Percentiles rank a stretch among this genome's conserved stretches.
Conservation (phyloP, 768 basidiomycete species). For the Tulasnella sp. region DNA sequence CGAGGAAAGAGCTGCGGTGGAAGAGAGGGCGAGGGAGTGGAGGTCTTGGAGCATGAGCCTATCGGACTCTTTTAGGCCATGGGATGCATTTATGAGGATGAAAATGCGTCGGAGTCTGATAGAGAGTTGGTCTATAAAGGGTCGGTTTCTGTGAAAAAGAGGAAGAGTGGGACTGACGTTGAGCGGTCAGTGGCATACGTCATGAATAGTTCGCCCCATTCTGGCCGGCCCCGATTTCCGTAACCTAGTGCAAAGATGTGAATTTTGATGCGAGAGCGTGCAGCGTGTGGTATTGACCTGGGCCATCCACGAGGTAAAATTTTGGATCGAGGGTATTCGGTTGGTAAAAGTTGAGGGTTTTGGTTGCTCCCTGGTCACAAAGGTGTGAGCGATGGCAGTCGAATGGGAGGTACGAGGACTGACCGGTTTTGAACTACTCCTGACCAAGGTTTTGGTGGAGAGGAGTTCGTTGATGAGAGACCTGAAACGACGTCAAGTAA, state of each 20-base stretch:
- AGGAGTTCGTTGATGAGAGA: slow-evolving; percentile 19
- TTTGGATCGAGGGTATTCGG: not conserved
- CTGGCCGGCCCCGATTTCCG: slow-evolving; percentile 16
- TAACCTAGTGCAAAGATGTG: not conserved
- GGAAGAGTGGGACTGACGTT: not conserved
- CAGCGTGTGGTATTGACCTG: not conserved
- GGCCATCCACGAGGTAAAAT: slow-evolving; percentile 19
- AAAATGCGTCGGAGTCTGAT: slow-evolving; percentile 13
- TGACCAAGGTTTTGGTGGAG: not conserved
- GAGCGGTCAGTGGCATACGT: slow-evolving; percentile 6
- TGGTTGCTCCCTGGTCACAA: slow-evolving; percentile 5
- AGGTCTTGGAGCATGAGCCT: slow-evolving; percentile 13
- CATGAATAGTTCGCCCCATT: slow-evolving; percentile 19
- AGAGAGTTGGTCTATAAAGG: not conserved
- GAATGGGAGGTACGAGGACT: not conserved
- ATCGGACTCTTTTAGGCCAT: slow-evolving; percentile 12
- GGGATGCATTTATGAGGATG: slow-evolving; percentile 8
- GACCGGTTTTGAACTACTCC: slow-evolving; percentile 6
- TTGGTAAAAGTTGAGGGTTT: slow-evolving; percentile 20
- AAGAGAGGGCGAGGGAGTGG: not conserved
- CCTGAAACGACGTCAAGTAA: not conserved
- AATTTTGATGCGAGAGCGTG: not conserved
- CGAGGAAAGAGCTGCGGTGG: not conserved
- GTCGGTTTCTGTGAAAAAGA: not conserved
- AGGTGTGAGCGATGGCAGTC: not conserved